phyloP scores from a whole-genome alignment of 768 basidiomycete genomes.

The Suillus fuscotomentosus region DNA sequence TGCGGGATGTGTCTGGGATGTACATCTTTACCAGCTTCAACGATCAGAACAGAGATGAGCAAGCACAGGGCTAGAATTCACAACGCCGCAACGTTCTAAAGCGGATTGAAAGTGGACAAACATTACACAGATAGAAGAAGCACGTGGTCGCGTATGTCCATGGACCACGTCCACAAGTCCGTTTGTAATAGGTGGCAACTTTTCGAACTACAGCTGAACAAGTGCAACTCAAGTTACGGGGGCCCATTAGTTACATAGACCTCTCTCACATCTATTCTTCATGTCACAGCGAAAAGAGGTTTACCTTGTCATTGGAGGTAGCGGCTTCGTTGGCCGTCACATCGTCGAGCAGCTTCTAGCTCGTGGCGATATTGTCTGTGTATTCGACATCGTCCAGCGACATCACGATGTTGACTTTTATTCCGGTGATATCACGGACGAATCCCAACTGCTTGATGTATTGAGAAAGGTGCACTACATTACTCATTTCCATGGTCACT shows the following conservation, averaged over 20 bases:
- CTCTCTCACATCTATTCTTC: background rate
- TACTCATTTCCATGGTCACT: background rate
- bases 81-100: background rate
- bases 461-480: slow-evolving; percentile 56
- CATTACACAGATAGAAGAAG: background rate
- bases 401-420: slow-evolving; percentile 87
- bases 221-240: background rate
- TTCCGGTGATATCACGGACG: slow-evolving; percentile 84
- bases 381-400: slow-evolving; percentile 91
- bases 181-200: background rate
- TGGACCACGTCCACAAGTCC: background rate
- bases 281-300: slow-evolving; percentile 46
- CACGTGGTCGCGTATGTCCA: slow-evolving; percentile 1
- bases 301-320: slow-evolving; percentile 92
- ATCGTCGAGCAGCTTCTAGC: slow-evolving; percentile 84
- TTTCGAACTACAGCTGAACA: background rate
- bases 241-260: background rate
- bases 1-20: slow-evolving; percentile 21
- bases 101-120: background rate
- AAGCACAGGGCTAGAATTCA: background rate
- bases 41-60: background rate
- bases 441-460: slow-evolving; percentile 68
- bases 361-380: slow-evolving; percentile 77
- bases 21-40: slow-evolving; percentile 18
- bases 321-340: slow-evolving; percentile 88